Base-by-base conservation (phyloP, 768 basidiomycete genomes). In the Rhizopogon sp. region DNA sequence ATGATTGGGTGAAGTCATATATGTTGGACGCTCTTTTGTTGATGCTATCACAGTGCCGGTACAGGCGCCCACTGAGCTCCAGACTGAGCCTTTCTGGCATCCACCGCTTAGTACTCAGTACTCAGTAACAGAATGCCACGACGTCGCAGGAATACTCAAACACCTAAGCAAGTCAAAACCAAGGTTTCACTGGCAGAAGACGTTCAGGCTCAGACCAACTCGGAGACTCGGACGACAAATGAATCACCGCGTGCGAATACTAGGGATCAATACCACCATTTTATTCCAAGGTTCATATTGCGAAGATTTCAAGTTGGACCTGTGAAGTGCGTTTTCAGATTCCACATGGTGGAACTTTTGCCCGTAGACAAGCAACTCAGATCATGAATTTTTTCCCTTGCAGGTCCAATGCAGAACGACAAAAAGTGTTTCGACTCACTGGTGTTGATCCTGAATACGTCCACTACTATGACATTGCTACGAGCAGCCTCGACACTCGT, bases 201-300 rank as follows among this genome's bases (percentile, higher is more conserved):
- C 2, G 25, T 3, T 10, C n/a, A 17, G 40, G 31, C 9, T 33
- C 31, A 33, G 7, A 33, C 2, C 9, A 8, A 33, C 9, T 33
- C 7, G 31, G 8, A 33, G 31, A n/a, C n/a, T n/a, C n/a, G n/a
- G n/a, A 33, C 8, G 8, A 33, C 35, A 37, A 5, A 42, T 10
- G 10, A 13, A 10, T 5, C 10, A 2, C 10, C 16, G 16, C 44
- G 28, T 29, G 28, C 9, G 9, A 28, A 37, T 10, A 37, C 20
- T 17, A 28, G 5, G 17, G 31, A 47, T 22, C 57, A 58, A 31
- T 58, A 47, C 25, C 57, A 58, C 9, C 57, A 58, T 31, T 52
- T 51, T 31, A 58, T 58, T 37, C 58, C 55, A 31, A 52, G 58
- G 31, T 58, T 58, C 39, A 52, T 58, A 25, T 28, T 56, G 5